Percentiles rank a stretch among this genome's conserved stretches.
Conservation (phyloP, 305 asterid genomes). For the Ajuga reptans region DNA sequence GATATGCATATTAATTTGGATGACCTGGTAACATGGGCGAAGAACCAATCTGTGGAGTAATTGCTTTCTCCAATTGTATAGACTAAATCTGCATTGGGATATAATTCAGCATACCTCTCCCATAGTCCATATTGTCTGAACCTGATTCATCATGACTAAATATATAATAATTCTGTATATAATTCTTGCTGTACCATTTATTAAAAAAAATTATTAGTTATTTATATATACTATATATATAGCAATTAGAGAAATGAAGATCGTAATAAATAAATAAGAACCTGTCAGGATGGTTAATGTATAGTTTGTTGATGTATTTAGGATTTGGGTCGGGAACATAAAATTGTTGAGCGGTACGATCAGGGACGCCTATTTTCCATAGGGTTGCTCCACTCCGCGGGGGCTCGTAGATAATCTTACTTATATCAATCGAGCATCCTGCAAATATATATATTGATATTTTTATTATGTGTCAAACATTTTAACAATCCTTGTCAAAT, state of each 20-base stretch:
- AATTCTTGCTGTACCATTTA: too few relatives aligned
- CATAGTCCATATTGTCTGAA: constrained; percentile 65
- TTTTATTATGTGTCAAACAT: too few relatives aligned
- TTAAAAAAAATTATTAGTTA: too few relatives aligned
- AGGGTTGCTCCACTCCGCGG: constrained; percentile 56
- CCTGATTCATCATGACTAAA: constrained; percentile 26
- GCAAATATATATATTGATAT: too few relatives aligned
- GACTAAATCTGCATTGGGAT: constrained; percentile 43
- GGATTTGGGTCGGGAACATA: constrained; percentile 60
- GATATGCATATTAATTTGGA: too few relatives aligned
- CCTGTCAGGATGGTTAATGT: constrained; percentile 48
- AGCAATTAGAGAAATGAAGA: too few relatives aligned
- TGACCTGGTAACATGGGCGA: constrained; percentile 68
- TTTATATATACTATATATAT: too few relatives aligned
- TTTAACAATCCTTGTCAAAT: too few relatives aligned
- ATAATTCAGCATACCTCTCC: too few relatives aligned
- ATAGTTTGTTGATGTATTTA: constrained; percentile 44
- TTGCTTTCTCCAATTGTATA: constrained; percentile 47
- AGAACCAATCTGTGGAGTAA: constrained; percentile 58
- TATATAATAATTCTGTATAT: not conserved
- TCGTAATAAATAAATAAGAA: constrained; percentile 7
- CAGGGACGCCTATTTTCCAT: constrained; percentile 77
- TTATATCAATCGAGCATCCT: constrained; percentile 40
- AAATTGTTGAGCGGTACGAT: constrained; percentile 55
- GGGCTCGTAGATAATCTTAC: constrained; percentile 40